Evolutionary conservation across 345 rosid species (phyloP).

Genomic region (Citrus unshiu): DNA sequence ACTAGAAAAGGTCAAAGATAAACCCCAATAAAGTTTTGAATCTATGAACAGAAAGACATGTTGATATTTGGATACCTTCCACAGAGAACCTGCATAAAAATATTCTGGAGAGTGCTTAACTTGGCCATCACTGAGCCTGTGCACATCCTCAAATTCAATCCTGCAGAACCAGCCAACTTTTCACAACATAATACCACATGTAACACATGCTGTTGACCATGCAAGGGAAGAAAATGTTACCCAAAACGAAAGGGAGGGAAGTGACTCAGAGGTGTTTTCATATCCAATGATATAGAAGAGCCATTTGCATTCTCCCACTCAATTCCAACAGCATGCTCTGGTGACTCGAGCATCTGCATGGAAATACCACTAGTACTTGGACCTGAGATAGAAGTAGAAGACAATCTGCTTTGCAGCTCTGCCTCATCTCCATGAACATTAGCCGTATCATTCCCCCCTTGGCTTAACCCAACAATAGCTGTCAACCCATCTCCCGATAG

Average conservation of each 20-base stretch:
- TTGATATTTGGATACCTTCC: slow-evolving; percentile 69
- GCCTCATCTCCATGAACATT: slow-evolving; percentile 53
- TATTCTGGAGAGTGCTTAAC: slow-evolving; percentile 92
- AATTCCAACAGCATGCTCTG: slow-evolving; percentile 51
- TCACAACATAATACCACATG: not conserved
- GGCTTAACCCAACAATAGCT: slow-evolving; percentile 80
- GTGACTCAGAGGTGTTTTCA: slow-evolving; percentile 89
- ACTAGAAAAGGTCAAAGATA: not conserved
- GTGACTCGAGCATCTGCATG: slow-evolving; percentile 65
- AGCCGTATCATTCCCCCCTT: slow-evolving; percentile 51
- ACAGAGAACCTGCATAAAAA: slow-evolving; percentile 93
- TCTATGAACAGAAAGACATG: not conserved
- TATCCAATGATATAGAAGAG: slow-evolving; percentile 82
- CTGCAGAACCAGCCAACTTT: slow-evolving; percentile 30
- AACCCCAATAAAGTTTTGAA: not conserved
- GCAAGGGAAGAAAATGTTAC: slow-evolving; percentile 38
- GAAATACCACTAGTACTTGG: slow-evolving; percentile 48
- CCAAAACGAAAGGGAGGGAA: slow-evolving; percentile 99
- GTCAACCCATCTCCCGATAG: slow-evolving; percentile 87
- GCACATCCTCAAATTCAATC: slow-evolving; percentile 88
- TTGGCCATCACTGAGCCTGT: slow-evolving; percentile 89
- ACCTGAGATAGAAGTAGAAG: slow-evolving; percentile 43
- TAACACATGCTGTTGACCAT: not conserved
- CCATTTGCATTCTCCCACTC: slow-evolving; percentile 72
- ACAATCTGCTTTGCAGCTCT: slow-evolving; percentile 37